These are phyloP conservation scores for Naganishia vaughanmartiniae DNA, from an alignment of 768 basidiomycete species.

Conservation along the genomic window DNA sequence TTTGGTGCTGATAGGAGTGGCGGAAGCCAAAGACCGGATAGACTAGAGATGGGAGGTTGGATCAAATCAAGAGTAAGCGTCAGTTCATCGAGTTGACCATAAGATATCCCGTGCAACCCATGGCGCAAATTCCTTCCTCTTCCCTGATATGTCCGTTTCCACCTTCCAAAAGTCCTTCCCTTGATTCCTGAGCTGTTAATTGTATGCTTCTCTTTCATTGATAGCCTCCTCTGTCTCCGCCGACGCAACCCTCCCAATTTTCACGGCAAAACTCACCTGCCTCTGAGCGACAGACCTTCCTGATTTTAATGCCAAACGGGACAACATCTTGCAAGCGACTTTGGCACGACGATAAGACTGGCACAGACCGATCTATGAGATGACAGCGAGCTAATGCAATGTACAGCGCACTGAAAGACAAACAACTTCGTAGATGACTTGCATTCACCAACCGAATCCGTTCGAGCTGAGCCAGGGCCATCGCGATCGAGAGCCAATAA, in stretches of 20 bases:
- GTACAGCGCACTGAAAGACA: not conserved
- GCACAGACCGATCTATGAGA: constrained; percentile 14
- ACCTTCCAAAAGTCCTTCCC: not conserved
- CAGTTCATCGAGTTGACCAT: not conserved
- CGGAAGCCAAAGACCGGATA: constrained; percentile 53
- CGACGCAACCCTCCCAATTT: not conserved
- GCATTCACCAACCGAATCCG: constrained; percentile 2
- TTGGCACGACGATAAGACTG: constrained; percentile 14
- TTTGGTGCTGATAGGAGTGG: constrained; percentile 46
- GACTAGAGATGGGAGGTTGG: constrained; percentile 30
- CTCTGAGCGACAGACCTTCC: constrained; percentile 26
- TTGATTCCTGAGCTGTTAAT: too few species aligned
- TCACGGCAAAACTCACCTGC: constrained; percentile 23
- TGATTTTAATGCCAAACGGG: constrained; percentile 31
- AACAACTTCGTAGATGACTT: not conserved
- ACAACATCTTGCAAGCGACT: constrained; percentile 29
- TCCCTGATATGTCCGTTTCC: not conserved
- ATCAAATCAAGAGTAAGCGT: not conserved
- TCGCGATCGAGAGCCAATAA: constrained; percentile 24
- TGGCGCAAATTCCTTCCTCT: not conserved
- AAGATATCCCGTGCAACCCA: not conserved
- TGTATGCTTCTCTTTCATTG: not conserved
- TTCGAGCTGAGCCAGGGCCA: constrained; percentile 1
- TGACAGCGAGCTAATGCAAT: not conserved
- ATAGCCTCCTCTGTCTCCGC: not conserved